Base-by-base conservation (phyloP, 2,329 filamentous ascomycete genomes). In the Colletotrichum lentis region DNA sequence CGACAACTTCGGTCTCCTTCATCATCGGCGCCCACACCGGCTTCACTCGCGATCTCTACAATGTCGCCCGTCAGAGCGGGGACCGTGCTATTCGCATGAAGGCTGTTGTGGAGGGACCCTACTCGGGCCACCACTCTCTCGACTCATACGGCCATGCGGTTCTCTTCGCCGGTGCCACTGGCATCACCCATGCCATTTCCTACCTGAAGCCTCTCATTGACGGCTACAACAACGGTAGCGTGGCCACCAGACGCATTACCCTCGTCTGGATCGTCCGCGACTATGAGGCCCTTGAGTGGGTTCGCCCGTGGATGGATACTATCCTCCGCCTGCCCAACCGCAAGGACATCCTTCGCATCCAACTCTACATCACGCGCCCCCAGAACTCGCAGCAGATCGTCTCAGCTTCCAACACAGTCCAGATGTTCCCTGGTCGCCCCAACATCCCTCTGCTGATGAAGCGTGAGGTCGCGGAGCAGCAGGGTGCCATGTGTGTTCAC, bases 181-280 rank as follows among this genome's bases (percentile, higher is more conserved):
- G 96, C 70, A 98, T 99, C 80, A 97, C 95, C 1, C 95, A 98
- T 78, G 94, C 97, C 77, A 88, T 98, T 37, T 92, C 94, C 41
- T 97, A 96, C 77, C 86, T 97, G 10, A 90, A 89, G 63, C 90
- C 96, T 59, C 83, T 95, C 5, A 85, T 95, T 67, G 81, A 88
- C 62, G 91, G 91, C 4, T 91, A 86, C 77, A 87, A 88, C 62
- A 82, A 87, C 0, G 87, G 88, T 67, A 94, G 89, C 1, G 89
- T 94, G 44, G 94, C 95, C 5, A 93, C 93, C 3, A 90, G 94
- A 59, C 89, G 90, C 47, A 81, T 98, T 54, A 92, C 91, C 1
- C 88, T 98, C 8, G 88, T 97, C 69, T 98, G 96, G 96, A 90
- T 97, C 75, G 91, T 98, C 71, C 93, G 96, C 70, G 93, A 94